Conservation (phyloP, 805 yeast species). For the Pichia cabralensis region DNA sequence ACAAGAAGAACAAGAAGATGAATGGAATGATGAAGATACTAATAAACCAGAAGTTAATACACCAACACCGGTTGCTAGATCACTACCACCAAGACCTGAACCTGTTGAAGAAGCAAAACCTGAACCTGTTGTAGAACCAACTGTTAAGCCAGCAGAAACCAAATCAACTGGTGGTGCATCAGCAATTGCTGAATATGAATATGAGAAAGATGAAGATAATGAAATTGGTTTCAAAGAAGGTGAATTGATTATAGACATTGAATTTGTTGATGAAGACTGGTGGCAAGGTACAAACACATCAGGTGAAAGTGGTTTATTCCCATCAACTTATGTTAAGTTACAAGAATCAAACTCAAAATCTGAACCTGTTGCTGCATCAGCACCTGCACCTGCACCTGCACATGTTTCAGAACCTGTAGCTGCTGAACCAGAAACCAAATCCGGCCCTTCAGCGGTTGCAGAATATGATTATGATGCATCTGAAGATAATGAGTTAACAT, state of each 20-base stretch:
- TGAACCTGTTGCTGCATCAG: slow-evolving; percentile 9
- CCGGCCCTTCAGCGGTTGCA: slow-evolving; percentile 46
- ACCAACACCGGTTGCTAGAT: not conserved
- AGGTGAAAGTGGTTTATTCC: slow-evolving; percentile 47
- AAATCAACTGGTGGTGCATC: slow-evolving; percentile 13
- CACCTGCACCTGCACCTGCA: slow-evolving; percentile 12
- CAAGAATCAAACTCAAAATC: slow-evolving; percentile 23
- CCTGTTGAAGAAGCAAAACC: slow-evolving; percentile 11
- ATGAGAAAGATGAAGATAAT: slow-evolving; percentile 65
- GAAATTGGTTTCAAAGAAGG: slow-evolving; percentile 62
- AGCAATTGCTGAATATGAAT: slow-evolving; percentile 80
- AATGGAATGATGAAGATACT: slow-evolving; percentile 15
- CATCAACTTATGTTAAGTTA: slow-evolving; percentile 41
- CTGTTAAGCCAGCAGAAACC: slow-evolving; percentile 12
- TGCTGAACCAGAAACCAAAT: slow-evolving; percentile 16
- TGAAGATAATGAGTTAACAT: slow-evolving; percentile 85
- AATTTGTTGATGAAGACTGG: slow-evolving; percentile 70
- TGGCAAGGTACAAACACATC: slow-evolving; percentile 32
- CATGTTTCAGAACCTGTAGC: slow-evolving; percentile 9
- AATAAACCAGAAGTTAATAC: slow-evolving; percentile 9
- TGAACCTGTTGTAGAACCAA: slow-evolving; percentile 5
- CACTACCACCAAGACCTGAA: slow-evolving; percentile 16
- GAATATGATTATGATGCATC: slow-evolving; percentile 78
- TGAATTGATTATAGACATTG: slow-evolving; percentile 55
- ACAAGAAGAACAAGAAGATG: slow-evolving; percentile 8